Evolutionary conservation across 169 alveolate genomes (phyloP).

Genomic region (Cryptosporidium ubiquitum): DNA sequence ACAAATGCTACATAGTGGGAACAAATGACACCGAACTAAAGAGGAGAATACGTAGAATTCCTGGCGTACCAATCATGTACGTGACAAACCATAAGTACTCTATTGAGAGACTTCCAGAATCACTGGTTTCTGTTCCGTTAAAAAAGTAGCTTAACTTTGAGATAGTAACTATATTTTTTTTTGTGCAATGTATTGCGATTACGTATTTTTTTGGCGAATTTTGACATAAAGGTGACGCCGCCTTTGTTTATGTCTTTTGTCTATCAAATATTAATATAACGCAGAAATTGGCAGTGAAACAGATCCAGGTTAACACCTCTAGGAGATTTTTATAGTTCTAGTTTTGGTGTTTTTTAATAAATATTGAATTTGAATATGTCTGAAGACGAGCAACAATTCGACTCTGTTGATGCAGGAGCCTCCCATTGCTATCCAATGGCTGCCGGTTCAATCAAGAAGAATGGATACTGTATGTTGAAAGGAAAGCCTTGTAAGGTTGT

Average conservation of each 20-base stretch:
- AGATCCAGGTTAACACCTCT: not conserved
- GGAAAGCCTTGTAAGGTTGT: constrained; percentile 98
- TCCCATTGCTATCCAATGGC: constrained; percentile 94
- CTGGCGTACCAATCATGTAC: constrained; percentile 98
- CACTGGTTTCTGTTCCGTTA: constrained; percentile 68
- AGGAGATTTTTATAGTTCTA: not conserved
- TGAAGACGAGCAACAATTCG: constrained; percentile 83
- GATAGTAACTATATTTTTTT: not conserved
- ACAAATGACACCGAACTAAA: constrained; percentile 98
- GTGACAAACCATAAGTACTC: constrained; percentile 94
- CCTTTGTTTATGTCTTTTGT: constrained; percentile 12
- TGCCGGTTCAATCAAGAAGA: constrained; percentile 96
- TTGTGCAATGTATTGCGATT: not conserved
- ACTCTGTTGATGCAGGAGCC: constrained; percentile 93
- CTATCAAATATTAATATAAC: not conserved
- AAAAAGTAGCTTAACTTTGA: not conserved
- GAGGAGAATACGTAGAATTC: constrained; percentile 96
- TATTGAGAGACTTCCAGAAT: constrained; percentile 95
- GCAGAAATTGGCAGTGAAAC: not conserved
- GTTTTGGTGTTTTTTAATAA: not conserved
- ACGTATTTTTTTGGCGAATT: constrained; percentile 35
- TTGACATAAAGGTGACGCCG: not conserved
- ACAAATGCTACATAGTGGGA: constrained; percentile 96
- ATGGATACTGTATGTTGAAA: constrained; percentile 96
- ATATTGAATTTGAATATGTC: constrained; percentile 33